Evolutionary conservation across 2,329 filamentous ascomycete species (phyloP), one percentile per base, ranked within the genome.

Genomic region (Fusarium coicis): DNA sequence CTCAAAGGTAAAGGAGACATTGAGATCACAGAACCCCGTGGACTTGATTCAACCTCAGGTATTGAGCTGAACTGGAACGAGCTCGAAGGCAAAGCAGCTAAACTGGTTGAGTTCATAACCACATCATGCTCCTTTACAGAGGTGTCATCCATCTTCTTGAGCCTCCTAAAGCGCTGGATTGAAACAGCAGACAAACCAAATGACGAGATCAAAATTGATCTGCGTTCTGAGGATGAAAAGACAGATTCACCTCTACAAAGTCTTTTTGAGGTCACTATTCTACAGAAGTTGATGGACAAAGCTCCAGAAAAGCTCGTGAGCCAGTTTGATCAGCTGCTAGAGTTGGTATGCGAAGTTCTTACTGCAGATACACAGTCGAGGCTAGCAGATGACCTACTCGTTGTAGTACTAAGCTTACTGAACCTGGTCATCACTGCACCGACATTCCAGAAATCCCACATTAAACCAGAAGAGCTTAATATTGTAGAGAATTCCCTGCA

Each of bases 261-360:
- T 8, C 81, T 94, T 3, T 80, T 87, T 10, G 86, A 92, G 70
- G 85, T 90, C 10, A 90, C 90, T 54, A 81, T 93, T 2, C 84
- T 93, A 12, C 90, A 93, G 75, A 87, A 86, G 39, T 86, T 94
- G 81, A 89, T 93, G 80, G 87, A 89, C 30, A 86, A 84, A 50
- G 87, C 91, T 50, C 87, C 90, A 2, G 88, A 91, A 28, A 90
- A 89, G 69, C 85, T 94, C 18, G 87, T 92, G 36, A 87, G 86
- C 37, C 88, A 90, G 63, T 91, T 92, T 5, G 87, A 87, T 47
- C 90, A 93, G 73, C 85, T 93, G 11, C 82, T 94, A 4, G 87
- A 90, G 50, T 85, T 95, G 4, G 87, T 92, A 54, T 84, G 85
- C 56, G 87, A 92, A 62, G 85, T 94, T 1, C 79, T 94, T 3